Conservation (phyloP, 1,139 yeast genomes). For the Candida tropicalis region DNA sequence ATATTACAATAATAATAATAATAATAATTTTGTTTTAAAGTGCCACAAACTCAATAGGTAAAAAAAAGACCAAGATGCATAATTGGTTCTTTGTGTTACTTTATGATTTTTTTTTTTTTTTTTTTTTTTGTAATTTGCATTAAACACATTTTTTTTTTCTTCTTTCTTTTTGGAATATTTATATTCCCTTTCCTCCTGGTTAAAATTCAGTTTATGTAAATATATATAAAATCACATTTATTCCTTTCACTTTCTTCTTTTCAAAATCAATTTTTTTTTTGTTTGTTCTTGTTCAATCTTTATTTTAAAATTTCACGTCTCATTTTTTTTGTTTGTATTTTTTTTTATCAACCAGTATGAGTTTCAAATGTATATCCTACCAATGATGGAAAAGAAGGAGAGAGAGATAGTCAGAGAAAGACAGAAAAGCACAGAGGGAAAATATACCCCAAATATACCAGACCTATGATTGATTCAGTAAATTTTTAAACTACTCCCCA, state of each 20-base stretch:
- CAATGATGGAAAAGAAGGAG: no score
- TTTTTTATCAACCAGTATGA: not conserved
- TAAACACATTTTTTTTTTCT: constrained; percentile 4
- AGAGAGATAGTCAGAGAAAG: no score
- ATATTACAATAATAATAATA: constrained; percentile 1
- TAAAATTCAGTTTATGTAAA: not conserved
- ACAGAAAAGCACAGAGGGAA: no score
- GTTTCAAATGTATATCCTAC: not conserved
- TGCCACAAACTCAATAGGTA: not conserved
- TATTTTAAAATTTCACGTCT: no score
- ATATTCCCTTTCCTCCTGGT: constrained; percentile 2
- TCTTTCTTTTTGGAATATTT: constrained; percentile 4
- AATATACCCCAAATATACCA: no score
- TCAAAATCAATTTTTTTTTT: not conserved
- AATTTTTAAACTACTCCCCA: no score
- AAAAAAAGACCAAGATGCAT: constrained; percentile 3
- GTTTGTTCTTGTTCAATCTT: not conserved
- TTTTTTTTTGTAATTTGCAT: constrained; percentile 3
- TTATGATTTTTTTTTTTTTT: not conserved
- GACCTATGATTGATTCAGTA: no score
- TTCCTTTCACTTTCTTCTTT: not conserved
- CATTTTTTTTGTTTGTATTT: no score
- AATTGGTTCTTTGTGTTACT: not conserved
- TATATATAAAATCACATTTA: not conserved
- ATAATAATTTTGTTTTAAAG: not conserved